Conservation (phyloP, 257 asterid genomes). For the Solanum phureja region DNA sequence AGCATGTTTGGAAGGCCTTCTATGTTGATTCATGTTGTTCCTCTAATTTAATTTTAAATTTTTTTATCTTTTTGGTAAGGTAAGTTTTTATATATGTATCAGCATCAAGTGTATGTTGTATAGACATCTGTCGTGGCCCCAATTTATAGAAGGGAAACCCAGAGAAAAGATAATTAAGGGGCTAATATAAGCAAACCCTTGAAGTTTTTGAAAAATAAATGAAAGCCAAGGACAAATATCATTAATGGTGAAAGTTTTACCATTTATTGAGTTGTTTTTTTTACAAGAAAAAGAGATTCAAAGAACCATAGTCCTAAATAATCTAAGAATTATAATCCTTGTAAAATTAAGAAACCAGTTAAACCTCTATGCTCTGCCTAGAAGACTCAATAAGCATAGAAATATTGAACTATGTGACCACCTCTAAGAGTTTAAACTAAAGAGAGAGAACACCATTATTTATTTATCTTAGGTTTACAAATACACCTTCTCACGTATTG, state of each 20-base stretch:
- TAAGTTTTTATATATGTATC: neutral
- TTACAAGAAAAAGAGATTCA: neutral
- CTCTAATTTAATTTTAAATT: neutral
- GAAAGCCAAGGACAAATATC: neutral
- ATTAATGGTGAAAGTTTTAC: neutral
- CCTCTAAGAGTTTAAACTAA: neutral
- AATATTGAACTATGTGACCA: neutral
- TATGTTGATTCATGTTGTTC: neutral
- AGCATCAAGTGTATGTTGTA: neutral
- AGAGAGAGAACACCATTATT: neutral
- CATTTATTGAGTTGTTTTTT: neutral
- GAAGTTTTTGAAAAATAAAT: neutral
- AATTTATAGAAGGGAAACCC: neutral
- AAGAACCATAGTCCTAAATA: neutral
- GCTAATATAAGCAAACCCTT: neutral
- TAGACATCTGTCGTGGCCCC: neutral
- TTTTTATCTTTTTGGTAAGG: neutral
- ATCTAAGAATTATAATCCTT: neutral
- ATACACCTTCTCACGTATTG: neutral
- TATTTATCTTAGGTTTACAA: neutral
- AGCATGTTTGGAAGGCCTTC: neutral
- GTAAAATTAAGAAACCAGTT: neutral
- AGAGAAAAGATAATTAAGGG: neutral
- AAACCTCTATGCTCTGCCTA: neutral
- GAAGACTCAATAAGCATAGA: neutral